Base-by-base conservation (phyloP, 139 green algal species). In the Helicosporidium sp. region DNA sequence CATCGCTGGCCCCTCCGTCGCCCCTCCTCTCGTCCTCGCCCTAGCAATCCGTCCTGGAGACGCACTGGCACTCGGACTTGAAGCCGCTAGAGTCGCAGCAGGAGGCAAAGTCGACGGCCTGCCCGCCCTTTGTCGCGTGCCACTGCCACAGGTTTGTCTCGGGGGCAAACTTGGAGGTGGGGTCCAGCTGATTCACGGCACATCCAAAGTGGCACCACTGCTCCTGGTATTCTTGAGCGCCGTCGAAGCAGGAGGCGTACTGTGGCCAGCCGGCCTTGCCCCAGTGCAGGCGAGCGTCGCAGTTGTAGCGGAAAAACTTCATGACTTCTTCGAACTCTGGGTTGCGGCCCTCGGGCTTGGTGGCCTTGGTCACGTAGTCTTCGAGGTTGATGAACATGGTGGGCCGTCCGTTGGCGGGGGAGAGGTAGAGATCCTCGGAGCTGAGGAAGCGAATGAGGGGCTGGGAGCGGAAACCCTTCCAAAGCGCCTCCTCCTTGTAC, bases 191-290 rank as follows among this genome's bases (percentile, higher is more conserved):
- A 19, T 68, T 25, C 23, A 71, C 74, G 1, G 72, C 73, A 50
- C 80, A 91, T 24, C 79, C 78, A 59, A 87, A 91, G 49, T 80
- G 29, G 68, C 80, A 87, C 79, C 76, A 91, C 17, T 54, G 66
- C 7, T 66, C 41, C 6, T 56, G 56, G 49, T 79, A 84, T 54
- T 79, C 64, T 4, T 29, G 36, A 2, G 60, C 55, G 18, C 67
- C 76, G 51, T 79, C 66, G 49, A 82, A 87, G 64, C 73, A 83
- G 15, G 48, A 3, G 13, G 56, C 66, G 13, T 66, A 36, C 41
- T 50, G 33, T 8, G 58, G 54, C 68, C 68, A 76, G 19, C 74
- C 74, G 73, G 66, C 48, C 79, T 82, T 55, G 70, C 72, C 61
- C 65, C 69, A 91, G 57, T 93, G 83, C 48, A 89, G 40, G 1